Percentiles rank a stretch among this genome's conserved stretches.
Conservation (phyloP, 768 basidiomycete genomes). For the Epithele typhae region DNA sequence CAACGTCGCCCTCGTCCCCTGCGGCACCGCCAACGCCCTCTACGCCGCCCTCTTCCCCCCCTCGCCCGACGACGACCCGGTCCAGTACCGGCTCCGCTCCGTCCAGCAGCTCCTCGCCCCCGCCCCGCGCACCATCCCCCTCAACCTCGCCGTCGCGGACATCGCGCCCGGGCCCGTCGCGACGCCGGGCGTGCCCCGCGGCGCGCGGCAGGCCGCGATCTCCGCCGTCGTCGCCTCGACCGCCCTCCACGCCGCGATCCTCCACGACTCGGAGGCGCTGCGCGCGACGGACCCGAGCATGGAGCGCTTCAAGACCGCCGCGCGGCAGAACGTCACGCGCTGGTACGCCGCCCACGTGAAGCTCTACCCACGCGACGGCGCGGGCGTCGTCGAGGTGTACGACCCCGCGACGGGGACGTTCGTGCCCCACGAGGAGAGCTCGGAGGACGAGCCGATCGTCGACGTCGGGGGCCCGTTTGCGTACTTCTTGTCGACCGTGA, state of each 20-base stretch:
- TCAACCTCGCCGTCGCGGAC: slow-evolving; percentile 54
- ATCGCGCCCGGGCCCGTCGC: slow-evolving; percentile 31
- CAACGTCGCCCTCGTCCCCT: slow-evolving; percentile 55
- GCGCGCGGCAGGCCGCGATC: slow-evolving; percentile 24
- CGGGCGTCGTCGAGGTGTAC: slow-evolving; percentile 52
- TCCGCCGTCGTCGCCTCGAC: slow-evolving; percentile 89
- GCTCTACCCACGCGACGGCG: slow-evolving; percentile 44
- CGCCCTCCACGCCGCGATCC: slow-evolving; percentile 78
- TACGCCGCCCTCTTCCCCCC: slow-evolving; percentile 75
- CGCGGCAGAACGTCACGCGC: slow-evolving; percentile 62
- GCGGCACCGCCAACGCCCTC: slow-evolving; percentile 92
- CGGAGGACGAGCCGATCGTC: slow-evolving; percentile 31
- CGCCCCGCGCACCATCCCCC: slow-evolving; percentile 25
- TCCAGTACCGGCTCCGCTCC: slow-evolving; percentile 49
- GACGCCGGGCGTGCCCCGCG: slow-evolving; percentile 7
- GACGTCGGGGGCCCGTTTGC: slow-evolving; percentile 72
- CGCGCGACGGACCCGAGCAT: slow-evolving; percentile 67
- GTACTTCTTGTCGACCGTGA: slow-evolving; percentile 81
- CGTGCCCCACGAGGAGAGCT: slow-evolving; percentile 31
- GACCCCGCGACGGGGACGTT: slow-evolving; percentile 49
- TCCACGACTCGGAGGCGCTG: slow-evolving; percentile 76
- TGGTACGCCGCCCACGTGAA: slow-evolving; percentile 65
- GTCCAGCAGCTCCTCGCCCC: slow-evolving; percentile 44
- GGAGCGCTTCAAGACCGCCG: slow-evolving; percentile 87
- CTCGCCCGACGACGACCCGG: slow-evolving; percentile 17